phyloP scores from a whole-genome alignment of 169 alveolate genomes.

The Plasmodium cynomolgi region DNA sequence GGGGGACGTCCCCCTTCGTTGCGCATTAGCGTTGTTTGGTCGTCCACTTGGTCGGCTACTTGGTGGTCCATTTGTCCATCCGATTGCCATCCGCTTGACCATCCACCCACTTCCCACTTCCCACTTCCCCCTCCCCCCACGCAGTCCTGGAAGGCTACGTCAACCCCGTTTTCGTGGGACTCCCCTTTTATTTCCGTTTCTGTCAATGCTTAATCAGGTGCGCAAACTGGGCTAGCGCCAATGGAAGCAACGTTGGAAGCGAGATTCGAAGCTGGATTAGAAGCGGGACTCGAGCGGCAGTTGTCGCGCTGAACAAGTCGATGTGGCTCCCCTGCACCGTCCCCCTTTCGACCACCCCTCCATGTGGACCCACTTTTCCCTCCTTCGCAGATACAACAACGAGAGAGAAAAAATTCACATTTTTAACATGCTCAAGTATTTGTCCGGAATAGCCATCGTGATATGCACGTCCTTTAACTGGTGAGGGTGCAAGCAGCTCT shows the following conservation, averaged over 20 bases:
- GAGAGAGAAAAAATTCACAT: conserved; percentile 28
- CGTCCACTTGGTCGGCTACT: neutral
- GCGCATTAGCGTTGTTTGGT: neutral
- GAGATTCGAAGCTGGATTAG: no score
- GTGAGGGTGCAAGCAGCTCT: neutral
- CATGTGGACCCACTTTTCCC: conserved; percentile 43
- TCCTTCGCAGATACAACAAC: conserved; percentile 77
- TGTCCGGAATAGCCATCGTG: conserved; percentile 72
- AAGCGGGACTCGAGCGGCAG: neutral
- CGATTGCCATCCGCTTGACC: neutral
- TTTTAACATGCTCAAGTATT: conserved; percentile 42
- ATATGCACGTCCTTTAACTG: conserved; percentile 74
- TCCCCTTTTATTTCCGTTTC: conserved; percentile 87
- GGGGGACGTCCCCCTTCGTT: neutral
- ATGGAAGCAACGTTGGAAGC: neutral
- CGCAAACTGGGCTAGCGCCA: conserved; percentile 11
- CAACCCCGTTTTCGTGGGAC: conserved; percentile 84
- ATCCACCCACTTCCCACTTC: neutral
- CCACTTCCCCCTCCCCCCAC: neutral
- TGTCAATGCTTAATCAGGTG: conserved; percentile 88
- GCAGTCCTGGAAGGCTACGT: conserved; percentile 79
- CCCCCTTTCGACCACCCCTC: neutral
- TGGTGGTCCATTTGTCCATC: neutral
- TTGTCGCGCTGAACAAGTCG: neutral
- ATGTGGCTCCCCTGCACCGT: neutral